Percentiles rank a stretch among this genome's conserved stretches.
phyloP scores from a whole-genome alignment of 176 grass and related monocot species.

The Eragrostis curvula region DNA sequence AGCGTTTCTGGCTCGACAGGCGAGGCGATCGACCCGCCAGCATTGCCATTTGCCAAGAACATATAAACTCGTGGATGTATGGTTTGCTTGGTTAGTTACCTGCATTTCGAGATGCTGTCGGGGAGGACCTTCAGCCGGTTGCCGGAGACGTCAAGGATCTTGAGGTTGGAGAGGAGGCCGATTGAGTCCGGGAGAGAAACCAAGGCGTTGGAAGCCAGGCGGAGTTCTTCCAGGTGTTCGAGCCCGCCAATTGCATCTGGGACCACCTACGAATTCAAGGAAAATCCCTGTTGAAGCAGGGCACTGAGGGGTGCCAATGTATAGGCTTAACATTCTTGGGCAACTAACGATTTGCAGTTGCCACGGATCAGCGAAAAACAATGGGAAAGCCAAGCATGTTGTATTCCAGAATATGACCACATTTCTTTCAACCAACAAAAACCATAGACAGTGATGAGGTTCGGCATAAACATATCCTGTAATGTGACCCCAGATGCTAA shows the following conservation, averaged over 20 bases:
- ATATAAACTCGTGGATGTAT: background rate
- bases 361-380: constrained; percentile 41
- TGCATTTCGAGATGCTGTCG: constrained; percentile 87
- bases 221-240: constrained; percentile 69
- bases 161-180: constrained; percentile 73
- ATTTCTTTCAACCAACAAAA: constrained; percentile 24
- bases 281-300: background rate
- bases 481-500: no score
- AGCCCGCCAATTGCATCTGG: constrained; percentile 77
- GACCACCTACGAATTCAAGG: constrained; percentile 40
- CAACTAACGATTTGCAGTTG: constrained; percentile 30
- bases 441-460: no score
- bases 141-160: constrained; percentile 80
- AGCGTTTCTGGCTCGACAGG: background rate
- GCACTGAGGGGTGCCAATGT: background rate
- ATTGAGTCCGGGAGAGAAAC: constrained; percentile 70
- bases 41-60: background rate
- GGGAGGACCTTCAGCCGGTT: constrained; percentile 80
- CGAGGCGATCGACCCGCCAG: background rate
- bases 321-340: background rate
- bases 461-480: no score
- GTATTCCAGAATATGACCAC: background rate
- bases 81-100: constrained; percentile 34
- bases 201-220: constrained; percentile 60
- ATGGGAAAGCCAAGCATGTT: background rate